Evolutionary conservation across 2,329 filamentous ascomycete genomes (phyloP).

Genomic region (Macrophomina pseudophaseolina): DNA sequence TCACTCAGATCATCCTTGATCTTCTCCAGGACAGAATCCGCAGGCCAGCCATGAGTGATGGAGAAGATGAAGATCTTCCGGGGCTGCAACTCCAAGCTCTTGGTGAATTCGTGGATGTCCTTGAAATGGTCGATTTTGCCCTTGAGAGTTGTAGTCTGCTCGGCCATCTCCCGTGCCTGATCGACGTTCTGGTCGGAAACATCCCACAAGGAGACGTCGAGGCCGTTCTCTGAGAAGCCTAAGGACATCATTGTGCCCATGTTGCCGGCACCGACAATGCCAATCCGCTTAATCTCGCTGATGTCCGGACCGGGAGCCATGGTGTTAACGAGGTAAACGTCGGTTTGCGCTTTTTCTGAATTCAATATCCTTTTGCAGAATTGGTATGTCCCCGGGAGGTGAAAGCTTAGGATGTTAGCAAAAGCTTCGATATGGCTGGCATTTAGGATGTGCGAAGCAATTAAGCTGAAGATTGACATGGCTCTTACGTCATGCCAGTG

Average conservation of each 20-base stretch:
- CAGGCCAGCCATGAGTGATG: conserved; percentile 43
- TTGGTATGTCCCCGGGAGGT: too few relatives aligned
- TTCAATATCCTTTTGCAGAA: background rate
- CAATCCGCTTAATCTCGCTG: conserved; percentile 33
- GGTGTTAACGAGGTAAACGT: background rate
- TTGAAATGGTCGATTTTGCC: conserved; percentile 40
- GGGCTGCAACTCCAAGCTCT: conserved; percentile 35
- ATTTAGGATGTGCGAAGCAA: too few relatives aligned
- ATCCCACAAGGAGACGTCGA: conserved; percentile 51
- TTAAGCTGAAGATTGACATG: too few relatives aligned
- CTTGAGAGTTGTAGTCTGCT: conserved; percentile 32
- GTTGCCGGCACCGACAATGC: conserved; percentile 51
- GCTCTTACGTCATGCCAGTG: background rate
- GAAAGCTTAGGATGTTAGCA: too few relatives aligned
- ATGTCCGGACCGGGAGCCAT: background rate
- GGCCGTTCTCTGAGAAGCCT: conserved; percentile 51
- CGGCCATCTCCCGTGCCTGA: conserved; percentile 31
- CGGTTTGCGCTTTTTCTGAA: too few relatives aligned
- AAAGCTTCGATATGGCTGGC: background rate
- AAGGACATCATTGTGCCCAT: conserved; percentile 55
- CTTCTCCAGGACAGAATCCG: conserved; percentile 35
- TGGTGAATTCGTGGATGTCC: conserved; percentile 47
- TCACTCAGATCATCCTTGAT: conserved; percentile 49
- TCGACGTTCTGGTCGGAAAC: conserved; percentile 44
- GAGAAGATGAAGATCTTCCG: conserved; percentile 53